These are phyloP conservation scores for Nakaseomyces delphensis DNA, from an alignment of 1,139 yeast genomes.

Conservation along the genomic window DNA sequence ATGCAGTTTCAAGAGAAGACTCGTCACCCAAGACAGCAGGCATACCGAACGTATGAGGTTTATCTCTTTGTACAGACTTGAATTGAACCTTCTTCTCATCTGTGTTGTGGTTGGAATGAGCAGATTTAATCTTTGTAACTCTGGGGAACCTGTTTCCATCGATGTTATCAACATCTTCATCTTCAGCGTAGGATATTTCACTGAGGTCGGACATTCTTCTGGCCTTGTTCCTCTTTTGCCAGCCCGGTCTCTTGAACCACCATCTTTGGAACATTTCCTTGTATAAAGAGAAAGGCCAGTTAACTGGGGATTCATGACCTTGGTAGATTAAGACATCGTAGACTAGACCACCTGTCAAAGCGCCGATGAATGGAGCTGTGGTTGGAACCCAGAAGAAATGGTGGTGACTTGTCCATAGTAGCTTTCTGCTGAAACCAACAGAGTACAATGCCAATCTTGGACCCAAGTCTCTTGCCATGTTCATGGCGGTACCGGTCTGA, in stretches of 20 bases:
- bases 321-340: constrained; percentile 42
- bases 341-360: constrained; percentile 37
- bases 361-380: constrained; percentile 39
- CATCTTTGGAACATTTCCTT: constrained; percentile 21
- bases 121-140: constrained; percentile 17
- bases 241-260: constrained; percentile 28
- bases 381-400: constrained; percentile 46
- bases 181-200: constrained; percentile 26
- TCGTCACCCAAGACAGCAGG: constrained; percentile 29
- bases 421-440: constrained; percentile 38
- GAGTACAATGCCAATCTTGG: constrained; percentile 41
- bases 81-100: constrained; percentile 24
- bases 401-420: constrained; percentile 34
- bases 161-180: constrained; percentile 10
- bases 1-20: constrained; percentile 18
- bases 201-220: constrained; percentile 25
- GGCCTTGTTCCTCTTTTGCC: constrained; percentile 22
- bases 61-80: constrained; percentile 24
- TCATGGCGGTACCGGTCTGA: constrained; percentile 46
- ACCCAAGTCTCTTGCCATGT: constrained; percentile 45
- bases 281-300: constrained; percentile 33
- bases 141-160: constrained; percentile 9
- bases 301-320: constrained; percentile 42
- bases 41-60: constrained; percentile 22
- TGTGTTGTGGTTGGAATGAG: constrained; percentile 12